Evolutionary conservation across 208 protist species (phyloP).

Genomic region (Leishmania braziliensis): DNA sequence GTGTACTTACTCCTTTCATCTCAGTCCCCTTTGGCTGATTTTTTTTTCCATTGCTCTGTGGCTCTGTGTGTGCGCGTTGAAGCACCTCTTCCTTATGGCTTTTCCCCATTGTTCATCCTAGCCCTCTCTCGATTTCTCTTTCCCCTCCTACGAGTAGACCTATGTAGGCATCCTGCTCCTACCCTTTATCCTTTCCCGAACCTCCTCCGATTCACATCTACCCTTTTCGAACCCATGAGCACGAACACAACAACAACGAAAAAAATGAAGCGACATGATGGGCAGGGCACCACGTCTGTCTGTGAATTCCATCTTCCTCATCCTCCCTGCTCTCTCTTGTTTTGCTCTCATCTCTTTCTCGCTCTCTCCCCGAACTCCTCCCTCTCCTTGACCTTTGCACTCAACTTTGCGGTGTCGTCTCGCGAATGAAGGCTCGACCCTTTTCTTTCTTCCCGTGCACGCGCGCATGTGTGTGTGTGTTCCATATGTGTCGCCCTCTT

Average conservation of each 20-base stretch:
- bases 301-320: background rate
- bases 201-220: background rate
- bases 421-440: too few relatives aligned
- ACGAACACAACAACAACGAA: background rate
- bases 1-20: background rate
- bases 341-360: background rate
- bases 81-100: background rate
- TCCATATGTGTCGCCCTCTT: background rate
- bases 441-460: background rate
- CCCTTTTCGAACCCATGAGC: background rate
- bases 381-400: background rate
- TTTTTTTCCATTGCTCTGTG: background rate
- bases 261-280: background rate
- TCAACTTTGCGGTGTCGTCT: background rate
- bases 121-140: background rate
- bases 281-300: background rate
- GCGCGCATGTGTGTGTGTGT: background rate
- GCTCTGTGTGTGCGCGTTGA: background rate
- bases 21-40: background rate
- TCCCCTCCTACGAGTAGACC: background rate
- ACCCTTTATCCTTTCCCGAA: conserved; percentile 4
- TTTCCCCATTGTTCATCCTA: conserved; percentile 4
- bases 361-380: background rate
- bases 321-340: background rate
- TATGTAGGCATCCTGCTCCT: background rate